Percentiles rank a stretch among this genome's conserved stretches.
phyloP scores from a whole-genome alignment of 1,284 basidiomycete genomes.

The Tremellales sp. region DNA sequence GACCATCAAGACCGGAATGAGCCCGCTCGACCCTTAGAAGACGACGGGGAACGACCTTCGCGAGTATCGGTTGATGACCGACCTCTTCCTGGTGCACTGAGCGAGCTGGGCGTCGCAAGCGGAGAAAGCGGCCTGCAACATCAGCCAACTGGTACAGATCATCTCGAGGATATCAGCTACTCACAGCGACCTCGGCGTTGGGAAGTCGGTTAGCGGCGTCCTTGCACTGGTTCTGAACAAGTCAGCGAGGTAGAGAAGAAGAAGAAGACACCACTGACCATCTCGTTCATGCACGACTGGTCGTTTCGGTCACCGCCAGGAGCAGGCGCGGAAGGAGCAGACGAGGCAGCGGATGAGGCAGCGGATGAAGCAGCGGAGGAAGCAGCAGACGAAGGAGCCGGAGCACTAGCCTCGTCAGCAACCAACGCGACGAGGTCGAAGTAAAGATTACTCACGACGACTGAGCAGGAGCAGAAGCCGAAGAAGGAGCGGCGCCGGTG shows the following conservation, averaged over 20 bases:
- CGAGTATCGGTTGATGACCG: no score
- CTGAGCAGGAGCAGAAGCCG: not conserved
- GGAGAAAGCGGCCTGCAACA: slow-evolving; percentile 2
- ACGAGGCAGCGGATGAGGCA: not conserved
- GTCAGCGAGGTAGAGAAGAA: not conserved
- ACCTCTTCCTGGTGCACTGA: no score
- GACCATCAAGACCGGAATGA: no score
- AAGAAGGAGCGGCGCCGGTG: not conserved
- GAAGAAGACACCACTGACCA: slow-evolving; percentile 1
- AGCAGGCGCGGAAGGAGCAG: slow-evolving; percentile 1
- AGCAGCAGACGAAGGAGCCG: not conserved
- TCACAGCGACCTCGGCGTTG: slow-evolving; percentile 10
- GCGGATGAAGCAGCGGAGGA: not conserved
- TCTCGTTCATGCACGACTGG: not conserved
- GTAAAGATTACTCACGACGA: slow-evolving; percentile 3
- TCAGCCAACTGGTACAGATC: not conserved
- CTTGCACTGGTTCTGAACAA: slow-evolving; percentile 9
- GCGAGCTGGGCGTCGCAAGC: no score
- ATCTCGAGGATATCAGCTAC: not conserved
- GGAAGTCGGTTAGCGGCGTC: slow-evolving; percentile 7
- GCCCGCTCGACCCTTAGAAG: no score
- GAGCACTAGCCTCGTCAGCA: not conserved
- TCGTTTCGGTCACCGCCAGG: not conserved
- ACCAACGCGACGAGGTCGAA: not conserved
- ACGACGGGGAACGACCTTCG: no score